Percentiles rank a stretch among this genome's conserved stretches.
Conservation (phyloP, 164 flowering plant species). For the Platanus orientalis region DNA sequence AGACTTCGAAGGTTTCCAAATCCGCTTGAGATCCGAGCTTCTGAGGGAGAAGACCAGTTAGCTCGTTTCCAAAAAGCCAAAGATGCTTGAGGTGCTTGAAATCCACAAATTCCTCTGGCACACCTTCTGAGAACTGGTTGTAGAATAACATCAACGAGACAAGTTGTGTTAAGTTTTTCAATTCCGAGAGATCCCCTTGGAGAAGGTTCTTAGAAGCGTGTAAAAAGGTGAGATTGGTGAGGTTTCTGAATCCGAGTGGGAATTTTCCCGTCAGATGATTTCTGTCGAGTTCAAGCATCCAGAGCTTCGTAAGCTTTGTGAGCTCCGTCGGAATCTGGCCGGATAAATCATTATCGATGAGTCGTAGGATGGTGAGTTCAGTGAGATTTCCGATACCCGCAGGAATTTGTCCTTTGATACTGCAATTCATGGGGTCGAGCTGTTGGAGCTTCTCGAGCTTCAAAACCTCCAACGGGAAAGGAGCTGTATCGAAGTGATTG, state of each 20-base stretch:
- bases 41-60: conserved; percentile 65
- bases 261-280: conserved; percentile 55
- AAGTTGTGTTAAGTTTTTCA: conserved; percentile 33
- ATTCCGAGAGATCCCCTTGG: conserved; percentile 46
- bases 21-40: conserved; percentile 77
- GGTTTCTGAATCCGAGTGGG: conserved; percentile 59
- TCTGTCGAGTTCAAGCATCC: conserved; percentile 71
- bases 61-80: conserved; percentile 58
- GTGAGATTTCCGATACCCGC: conserved; percentile 50
- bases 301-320: conserved; percentile 47
- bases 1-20: conserved; percentile 64
- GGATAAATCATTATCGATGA: conserved; percentile 41
- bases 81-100: conserved; percentile 52
- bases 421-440: conserved; percentile 62
- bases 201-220: conserved; percentile 48
- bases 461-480: conserved; percentile 50
- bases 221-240: conserved; percentile 38
- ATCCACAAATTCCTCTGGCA: conserved; percentile 59
- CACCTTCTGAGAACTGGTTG: conserved; percentile 43
- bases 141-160: conserved; percentile 40
- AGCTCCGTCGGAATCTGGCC: conserved; percentile 69
- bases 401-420: conserved; percentile 61
- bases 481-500: conserved; percentile 39
- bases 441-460: conserved; percentile 44
- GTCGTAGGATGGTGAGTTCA: conserved; percentile 48